Evolutionary conservation across 345 rosid species (phyloP), one percentile per base, ranked within the genome.

Genomic region (Pistacia vera): DNA sequence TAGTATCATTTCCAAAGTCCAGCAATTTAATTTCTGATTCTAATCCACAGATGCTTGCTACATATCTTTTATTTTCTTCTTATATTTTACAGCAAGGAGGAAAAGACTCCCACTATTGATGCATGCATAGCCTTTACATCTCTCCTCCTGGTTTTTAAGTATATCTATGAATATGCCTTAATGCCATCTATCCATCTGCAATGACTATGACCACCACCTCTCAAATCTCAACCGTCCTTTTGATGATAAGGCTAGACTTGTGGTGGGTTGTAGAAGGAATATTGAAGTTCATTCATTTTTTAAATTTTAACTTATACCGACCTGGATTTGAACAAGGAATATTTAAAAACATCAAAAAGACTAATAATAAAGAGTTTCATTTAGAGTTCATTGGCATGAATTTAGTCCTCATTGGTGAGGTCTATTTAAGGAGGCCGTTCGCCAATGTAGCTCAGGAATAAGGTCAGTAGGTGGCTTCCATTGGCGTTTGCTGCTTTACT

Each of bases 381-480:
- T 82, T 82, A 18, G 71, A 55, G 11, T 72, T 69, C 67, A 78
- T 81, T 78, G 61, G 57, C 36, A 58, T 48, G 63, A 76, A 81
- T 82, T 85, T 80, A 54, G 30, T 46, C 52, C 49, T 41, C 70
- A 71, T 70, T 80, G 46, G 8, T 57, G 69, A 57, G 52, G 5
- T 77, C 79, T 83, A 80, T 85, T 71, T 82, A 82, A 80, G 48
- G 73, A 78, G 41, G 70, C 69, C 20, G 14, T 14, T 46, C 4
- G 3, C 65, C 75, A 56, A 60, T 68, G 22, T 13, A 70, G 66
- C 85, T 68, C 83, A 52, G 78, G 83, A 69, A 72, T 72, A 80
- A 70, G 80, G 83, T 67, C 20, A 72, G 85, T 81, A 79, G 83
- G 79, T 75, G 68, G 85, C 86, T 77, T 75, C 71, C n/a, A n/a